A percentile compares a stretch with the other conserved stretches of the same genome.
These are phyloP conservation scores for Piper betle DNA, from an alignment of 164 flowering plant genomes.

Conservation along the genomic window DNA sequence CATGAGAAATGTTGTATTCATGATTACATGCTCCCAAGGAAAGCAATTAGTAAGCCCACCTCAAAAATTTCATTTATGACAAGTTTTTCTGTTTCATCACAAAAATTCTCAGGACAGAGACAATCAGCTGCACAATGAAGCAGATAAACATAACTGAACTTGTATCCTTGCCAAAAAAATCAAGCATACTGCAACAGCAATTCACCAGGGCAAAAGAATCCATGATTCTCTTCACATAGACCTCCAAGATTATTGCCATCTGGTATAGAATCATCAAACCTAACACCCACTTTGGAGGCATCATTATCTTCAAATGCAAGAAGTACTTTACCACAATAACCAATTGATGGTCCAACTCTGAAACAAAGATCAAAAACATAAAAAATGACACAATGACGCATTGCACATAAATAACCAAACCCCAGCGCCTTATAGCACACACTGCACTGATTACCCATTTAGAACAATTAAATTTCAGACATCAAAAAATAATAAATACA, in stretches of 20 bases:
- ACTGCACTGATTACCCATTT: too few species aligned
- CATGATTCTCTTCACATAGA: constrained; percentile 68
- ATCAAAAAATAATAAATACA: too few species aligned
- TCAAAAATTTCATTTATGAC: constrained; percentile 69
- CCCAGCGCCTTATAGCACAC: too few species aligned
- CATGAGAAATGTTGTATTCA: background rate
- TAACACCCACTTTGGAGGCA: constrained; percentile 76
- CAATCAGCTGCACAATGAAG: constrained; percentile 37
- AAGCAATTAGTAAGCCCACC: constrained; percentile 22
- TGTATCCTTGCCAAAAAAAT: background rate
- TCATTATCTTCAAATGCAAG: constrained; percentile 71
- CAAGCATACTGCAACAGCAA: constrained; percentile 2
- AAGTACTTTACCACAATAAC: constrained; percentile 59
- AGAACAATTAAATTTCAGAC: too few species aligned
- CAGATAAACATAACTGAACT: background rate
- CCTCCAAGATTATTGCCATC: constrained; percentile 87
- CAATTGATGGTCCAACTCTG: constrained; percentile 60
- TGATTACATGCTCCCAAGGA: background rate
- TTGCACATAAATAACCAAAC: too few species aligned
- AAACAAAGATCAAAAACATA: background rate
- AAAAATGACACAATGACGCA: background rate
- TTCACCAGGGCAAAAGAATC: constrained; percentile 80
- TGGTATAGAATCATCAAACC: constrained; percentile 63
- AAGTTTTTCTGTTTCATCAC: constrained; percentile 59
- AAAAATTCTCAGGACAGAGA: constrained; percentile 45